Evolutionary conservation across 2,329 filamentous ascomycete genomes (phyloP).

Genomic region (Penicillium sp.): DNA sequence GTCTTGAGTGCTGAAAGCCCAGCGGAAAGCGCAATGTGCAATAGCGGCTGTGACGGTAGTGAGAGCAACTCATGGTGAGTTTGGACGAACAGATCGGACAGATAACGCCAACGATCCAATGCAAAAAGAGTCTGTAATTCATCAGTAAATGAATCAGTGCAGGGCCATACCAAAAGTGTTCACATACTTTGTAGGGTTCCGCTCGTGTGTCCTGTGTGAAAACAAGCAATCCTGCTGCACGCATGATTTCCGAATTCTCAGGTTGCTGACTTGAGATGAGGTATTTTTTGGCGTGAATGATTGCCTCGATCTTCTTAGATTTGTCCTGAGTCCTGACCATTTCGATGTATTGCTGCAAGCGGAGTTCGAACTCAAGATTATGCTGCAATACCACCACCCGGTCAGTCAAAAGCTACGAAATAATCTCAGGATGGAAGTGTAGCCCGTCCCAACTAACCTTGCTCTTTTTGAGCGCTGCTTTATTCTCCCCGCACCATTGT

Average conservation of each 20-base stretch:
- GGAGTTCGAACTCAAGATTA: constrained; percentile 86
- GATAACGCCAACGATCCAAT: constrained; percentile 65
- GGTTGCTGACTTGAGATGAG: constrained; percentile 66
- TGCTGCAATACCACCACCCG: constrained; percentile 51
- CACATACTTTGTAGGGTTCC: constrained; percentile 58
- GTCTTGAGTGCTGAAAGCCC: constrained; percentile 95
- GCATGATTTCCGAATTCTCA: constrained; percentile 64
- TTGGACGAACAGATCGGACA: constrained; percentile 74
- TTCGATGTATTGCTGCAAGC: constrained; percentile 93
- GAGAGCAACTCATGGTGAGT: constrained; percentile 84
- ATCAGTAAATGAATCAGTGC: background rate
- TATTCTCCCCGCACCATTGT: constrained; percentile 89
- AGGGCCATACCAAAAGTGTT: background rate
- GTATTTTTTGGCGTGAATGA: constrained; percentile 76
- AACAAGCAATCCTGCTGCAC: constrained; percentile 76
- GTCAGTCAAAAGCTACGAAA: background rate
- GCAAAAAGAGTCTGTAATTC: constrained; percentile 65
- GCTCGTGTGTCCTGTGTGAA: constrained; percentile 60
- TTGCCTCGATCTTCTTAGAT: constrained; percentile 68
- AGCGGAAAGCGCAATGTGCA: constrained; percentile 85
- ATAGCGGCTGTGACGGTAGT: constrained; percentile 74
- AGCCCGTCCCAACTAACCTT: constrained; percentile 52
- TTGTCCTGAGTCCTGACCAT: constrained; percentile 66
- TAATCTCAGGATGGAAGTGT: background rate
- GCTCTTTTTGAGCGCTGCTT: constrained; percentile 84